Base-by-base conservation (phyloP, 2,329 filamentous ascomycete species). In the Emmonsia crescens region DNA sequence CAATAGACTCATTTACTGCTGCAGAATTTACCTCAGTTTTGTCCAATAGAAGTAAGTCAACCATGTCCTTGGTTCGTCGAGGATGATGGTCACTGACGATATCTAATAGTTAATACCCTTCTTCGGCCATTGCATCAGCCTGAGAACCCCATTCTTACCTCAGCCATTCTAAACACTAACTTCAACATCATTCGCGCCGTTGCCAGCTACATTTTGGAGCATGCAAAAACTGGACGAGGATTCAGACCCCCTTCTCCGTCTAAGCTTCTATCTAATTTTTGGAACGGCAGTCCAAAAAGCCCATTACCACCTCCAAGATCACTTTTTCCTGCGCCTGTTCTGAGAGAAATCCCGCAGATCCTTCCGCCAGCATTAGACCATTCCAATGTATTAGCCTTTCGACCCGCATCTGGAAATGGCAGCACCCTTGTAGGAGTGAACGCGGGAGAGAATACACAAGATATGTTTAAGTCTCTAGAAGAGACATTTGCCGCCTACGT, bases 401-500 rank as follows among this genome's bases (percentile, higher is more conserved):
- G 72, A 73, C 79, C 72, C 70, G 60, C 72, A 10, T 76, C 79
- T 33, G 67, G 70, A 33, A 72, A 67, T 64, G n/a, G 52, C 5
- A 19, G 31, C 16, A 44, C 59, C 2, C 49, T 54, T 9, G 19
- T 82, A 62, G 81, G 82, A 59, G 83, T 84, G 19, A 66, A 67
- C 6, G 27, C 76, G 79, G 64, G 79, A 75, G 66, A 81, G 78
- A 71, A 80, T 74, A 67, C 79, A 75, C 63, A 86, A 62, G 88
- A 87, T 71, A 86, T 87, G 0, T 77, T 93, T 2, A 81, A 87
- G 55, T 85, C 86, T 58, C 77, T 96, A 1, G 92, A 96, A 73
- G 88, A 95, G 68, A 92, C 89, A 0, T 88, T 96, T 66, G 87
- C 87, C 0, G 88, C 89, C 24, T 95, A 95, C 68, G 84, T 92